These are phyloP conservation scores for Penicillium coffeae DNA, from an alignment of 495 filamentous ascomycete genomes.

Conservation along the genomic window DNA sequence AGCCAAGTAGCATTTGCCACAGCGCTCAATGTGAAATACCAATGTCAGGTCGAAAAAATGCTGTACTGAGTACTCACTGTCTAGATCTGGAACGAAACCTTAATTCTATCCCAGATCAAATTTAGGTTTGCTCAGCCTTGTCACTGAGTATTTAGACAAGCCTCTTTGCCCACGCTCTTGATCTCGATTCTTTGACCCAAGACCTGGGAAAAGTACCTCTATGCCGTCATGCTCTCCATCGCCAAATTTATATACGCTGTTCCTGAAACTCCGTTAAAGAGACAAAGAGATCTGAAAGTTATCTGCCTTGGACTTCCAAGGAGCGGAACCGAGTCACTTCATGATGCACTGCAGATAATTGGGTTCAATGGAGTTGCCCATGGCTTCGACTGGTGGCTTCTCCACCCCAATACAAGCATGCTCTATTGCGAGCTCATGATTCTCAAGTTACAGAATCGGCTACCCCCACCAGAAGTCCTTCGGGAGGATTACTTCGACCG, in stretches of 20 bases:
- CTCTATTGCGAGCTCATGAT: not conserved
- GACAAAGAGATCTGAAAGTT: not conserved
- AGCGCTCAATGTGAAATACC: no score
- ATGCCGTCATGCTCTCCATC: not conserved
- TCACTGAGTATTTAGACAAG: no score
- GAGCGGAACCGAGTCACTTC: not conserved
- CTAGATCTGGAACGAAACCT: no score
- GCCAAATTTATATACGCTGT: not conserved
- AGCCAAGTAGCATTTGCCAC: no score
- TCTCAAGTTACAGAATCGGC: not conserved
- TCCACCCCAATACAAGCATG: not conserved
- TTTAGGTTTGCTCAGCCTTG: no score
- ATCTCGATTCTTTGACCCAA: no score
- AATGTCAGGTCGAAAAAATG: no score
- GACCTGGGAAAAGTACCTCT: no score
- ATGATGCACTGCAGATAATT: not conserved
- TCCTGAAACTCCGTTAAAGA: not conserved
- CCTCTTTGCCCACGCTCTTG: no score
- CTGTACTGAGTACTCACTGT: no score
- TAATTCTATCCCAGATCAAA: no score
- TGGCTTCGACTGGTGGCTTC: not conserved
- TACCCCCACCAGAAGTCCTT: not conserved
- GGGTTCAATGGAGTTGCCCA: not conserved
- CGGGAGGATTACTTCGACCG: not conserved
- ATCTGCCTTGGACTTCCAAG: not conserved